Evolutionary conservation across 345 rosid species (phyloP).

Genomic region (Kandelia obovata): DNA sequence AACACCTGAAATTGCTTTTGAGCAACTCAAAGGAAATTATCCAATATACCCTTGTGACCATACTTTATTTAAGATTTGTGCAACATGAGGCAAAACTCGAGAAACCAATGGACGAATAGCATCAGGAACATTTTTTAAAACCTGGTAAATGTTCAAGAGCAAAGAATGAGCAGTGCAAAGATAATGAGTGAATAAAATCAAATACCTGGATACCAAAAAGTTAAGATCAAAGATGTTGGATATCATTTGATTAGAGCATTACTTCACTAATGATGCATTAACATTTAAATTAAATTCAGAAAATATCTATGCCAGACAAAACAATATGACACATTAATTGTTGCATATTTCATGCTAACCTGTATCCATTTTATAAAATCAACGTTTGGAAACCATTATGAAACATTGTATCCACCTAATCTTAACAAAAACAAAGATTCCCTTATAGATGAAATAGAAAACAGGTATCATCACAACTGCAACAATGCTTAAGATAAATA

Average conservation of each 20-base stretch:
- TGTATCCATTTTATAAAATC: neutral
- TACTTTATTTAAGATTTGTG: conserved; percentile 70
- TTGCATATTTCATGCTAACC: neutral
- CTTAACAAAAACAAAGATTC: neutral
- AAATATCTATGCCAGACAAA: neutral
- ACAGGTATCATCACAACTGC: no score
- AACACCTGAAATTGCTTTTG: conserved; percentile 10
- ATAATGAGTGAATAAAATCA: neutral
- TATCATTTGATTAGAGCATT: conserved; percentile 2
- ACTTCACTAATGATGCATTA: neutral
- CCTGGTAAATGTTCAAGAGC: conserved; percentile 40
- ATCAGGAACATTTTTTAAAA: conserved; percentile 73
- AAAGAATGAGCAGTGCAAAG: neutral
- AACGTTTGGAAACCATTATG: neutral
- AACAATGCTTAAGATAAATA: conserved; percentile 24
- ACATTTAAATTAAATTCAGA: neutral
- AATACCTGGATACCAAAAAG: neutral
- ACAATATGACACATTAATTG: neutral
- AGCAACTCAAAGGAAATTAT: conserved; percentile 2
- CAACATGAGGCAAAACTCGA: conserved; percentile 70
- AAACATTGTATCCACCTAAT: neutral
- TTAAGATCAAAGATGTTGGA: no score
- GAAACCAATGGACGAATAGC: conserved; percentile 74
- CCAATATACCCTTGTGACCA: conserved; percentile 17
- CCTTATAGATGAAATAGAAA: neutral